Evolutionary conservation across 768 basidiomycete genomes (phyloP), one percentile per base, ranked within the genome.

Genomic region (Lactarius hengduanensis): DNA sequence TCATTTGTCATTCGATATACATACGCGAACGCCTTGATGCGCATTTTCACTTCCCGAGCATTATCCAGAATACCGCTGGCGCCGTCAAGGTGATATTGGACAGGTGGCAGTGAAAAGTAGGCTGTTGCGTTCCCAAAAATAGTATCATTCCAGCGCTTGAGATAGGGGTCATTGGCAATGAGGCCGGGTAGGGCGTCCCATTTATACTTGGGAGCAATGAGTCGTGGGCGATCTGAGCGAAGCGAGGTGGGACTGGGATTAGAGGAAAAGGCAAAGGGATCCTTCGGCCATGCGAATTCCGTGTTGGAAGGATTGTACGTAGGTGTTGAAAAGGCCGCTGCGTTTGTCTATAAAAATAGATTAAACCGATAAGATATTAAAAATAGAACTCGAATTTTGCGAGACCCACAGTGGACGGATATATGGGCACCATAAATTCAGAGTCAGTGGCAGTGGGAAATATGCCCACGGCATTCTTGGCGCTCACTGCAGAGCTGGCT

Each of bases 1-100:
- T 98, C 88, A 68, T 94, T 93, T 61, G 94, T 91, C 85, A 97
- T 87, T 57, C 86, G 86, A 77, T 90, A 98, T 38, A 83, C 94
- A 73, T 98, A 99, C 1, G 87, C 85, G 78, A 92, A 94, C 59
- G 92, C 92, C 78, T 99, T 99, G 77, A 98, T 81, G 62, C 92
- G 84, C 80, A 89, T 82, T 77, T 99, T 98, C 73, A 96, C 82
- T 76, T 90, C 84, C 67, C 97, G 88, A 22, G 96, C 89, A 68
- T 86, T 85, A 73, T 99, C 97, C 34, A 99, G 82, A 40, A 98
- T 94, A 73, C 97, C 97, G 70, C 90, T 94, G 69, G 84, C 84
- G 30, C 91, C 89, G 73, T 99, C 97, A 73, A 84, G 76, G 69
- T 78, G 76, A 75, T 98, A 97, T 26, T 70, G 72, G 40, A 92